Conservation (phyloP, 2,329 filamentous ascomycete species). For the Alternaria ventricosa region DNA sequence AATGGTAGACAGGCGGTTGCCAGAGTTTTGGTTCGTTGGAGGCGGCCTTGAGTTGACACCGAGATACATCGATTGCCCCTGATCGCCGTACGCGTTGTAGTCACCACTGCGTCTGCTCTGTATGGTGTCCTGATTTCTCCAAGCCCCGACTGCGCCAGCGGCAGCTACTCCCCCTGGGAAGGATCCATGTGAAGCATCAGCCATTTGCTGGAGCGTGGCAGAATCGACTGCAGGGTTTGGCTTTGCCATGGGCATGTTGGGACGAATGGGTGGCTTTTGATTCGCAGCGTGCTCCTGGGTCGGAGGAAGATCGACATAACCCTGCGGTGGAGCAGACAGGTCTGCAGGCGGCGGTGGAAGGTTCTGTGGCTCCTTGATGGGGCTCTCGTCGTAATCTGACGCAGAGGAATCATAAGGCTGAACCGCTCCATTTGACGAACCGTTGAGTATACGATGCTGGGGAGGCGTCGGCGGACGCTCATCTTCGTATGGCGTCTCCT, state of each 20-base stretch:
- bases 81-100: slow-evolving; percentile 28
- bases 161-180: slow-evolving; percentile 44
- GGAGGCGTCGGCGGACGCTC: slow-evolving; percentile 52
- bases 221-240: slow-evolving; percentile 85
- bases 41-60: slow-evolving; percentile 59
- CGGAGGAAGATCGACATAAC: slow-evolving; percentile 79
- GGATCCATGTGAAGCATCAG: slow-evolving; percentile 67
- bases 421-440: slow-evolving; percentile 20
- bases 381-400: slow-evolving; percentile 40
- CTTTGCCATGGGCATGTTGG: slow-evolving; percentile 76
- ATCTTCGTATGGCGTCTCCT: slow-evolving; percentile 37
- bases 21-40: slow-evolving; percentile 59
- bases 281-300: slow-evolving; percentile 78
- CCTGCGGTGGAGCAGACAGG: slow-evolving; percentile 61
- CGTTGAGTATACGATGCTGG: slow-evolving; percentile 41
- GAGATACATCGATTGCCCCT: slow-evolving; percentile 29
- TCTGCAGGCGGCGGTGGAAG: slow-evolving; percentile 46
- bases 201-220: slow-evolving; percentile 80
- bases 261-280: slow-evolving; percentile 71
- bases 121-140: slow-evolving; percentile 44
- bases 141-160: slow-evolving; percentile 50
- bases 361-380: slow-evolving; percentile 33
- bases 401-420: slow-evolving; percentile 37
- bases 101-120: slow-evolving; percentile 44
- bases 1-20: slow-evolving; percentile 53